Conservation (phyloP, 306 rosid genomes). For the Ammopiptanthus mongolicus region DNA sequence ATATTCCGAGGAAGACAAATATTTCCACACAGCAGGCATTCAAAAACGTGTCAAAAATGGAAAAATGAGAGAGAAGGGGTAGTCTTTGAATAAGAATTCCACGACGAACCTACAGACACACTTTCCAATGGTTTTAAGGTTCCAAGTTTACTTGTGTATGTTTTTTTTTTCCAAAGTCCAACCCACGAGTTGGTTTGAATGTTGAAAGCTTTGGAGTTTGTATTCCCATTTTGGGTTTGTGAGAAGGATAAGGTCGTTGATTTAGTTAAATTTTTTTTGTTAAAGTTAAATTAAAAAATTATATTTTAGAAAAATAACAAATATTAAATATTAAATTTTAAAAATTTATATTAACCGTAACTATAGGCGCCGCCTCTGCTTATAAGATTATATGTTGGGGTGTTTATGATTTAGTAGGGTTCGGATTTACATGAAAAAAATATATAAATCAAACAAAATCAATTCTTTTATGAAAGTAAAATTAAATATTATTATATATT, state of each 20-base stretch:
- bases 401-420: too few species aligned
- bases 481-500: too few species aligned
- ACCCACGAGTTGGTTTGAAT: slow-evolving; percentile 50
- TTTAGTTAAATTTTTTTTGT: too few species aligned
- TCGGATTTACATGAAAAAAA: too few species aligned
- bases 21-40: slow-evolving; percentile 14
- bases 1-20: slow-evolving; percentile 4
- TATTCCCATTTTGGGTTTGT: not conserved
- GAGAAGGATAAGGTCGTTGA: not conserved
- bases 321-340: too few species aligned
- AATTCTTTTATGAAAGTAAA: too few species aligned
- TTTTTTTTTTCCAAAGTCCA: slow-evolving; percentile 25
- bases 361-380: too few species aligned
- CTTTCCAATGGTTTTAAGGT: slow-evolving; percentile 8
- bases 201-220: slow-evolving; percentile 41
- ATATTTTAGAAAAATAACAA: too few species aligned
- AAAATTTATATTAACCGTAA: too few species aligned
- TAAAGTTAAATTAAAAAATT: too few species aligned
- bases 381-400: too few species aligned
- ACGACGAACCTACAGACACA: not conserved
- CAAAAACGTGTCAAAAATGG: slow-evolving; percentile 50
- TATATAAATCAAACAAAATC: too few species aligned
- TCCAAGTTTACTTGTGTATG: not conserved
- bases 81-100: slow-evolving; percentile 51
- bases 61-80: slow-evolving; percentile 1